Percentiles rank a stretch among this genome's conserved stretches.
Evolutionary conservation across 352 stramenopile genomes (phyloP).

Genomic region (Ophiocytium majus): DNA sequence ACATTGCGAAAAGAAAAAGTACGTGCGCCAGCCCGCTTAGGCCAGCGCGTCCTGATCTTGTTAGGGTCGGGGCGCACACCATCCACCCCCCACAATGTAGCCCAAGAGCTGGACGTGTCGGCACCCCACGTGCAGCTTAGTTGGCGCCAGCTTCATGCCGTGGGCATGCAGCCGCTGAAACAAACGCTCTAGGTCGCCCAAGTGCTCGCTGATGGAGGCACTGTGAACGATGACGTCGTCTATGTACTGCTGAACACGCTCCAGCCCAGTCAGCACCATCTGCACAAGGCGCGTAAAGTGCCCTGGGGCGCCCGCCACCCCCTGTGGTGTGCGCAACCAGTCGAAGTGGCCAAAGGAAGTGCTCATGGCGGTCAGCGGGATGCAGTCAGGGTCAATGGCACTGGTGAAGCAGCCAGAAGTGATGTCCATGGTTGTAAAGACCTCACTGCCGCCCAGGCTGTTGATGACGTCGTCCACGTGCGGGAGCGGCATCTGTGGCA

Average conservation of each 20-base stretch:
- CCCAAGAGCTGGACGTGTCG: not conserved
- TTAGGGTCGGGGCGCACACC: not conserved
- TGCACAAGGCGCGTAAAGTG: not conserved
- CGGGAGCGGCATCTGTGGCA: not conserved
- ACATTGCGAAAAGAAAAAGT: too few relatives aligned
- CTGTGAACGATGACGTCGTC: constrained; percentile 17
- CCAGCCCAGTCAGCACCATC: not conserved
- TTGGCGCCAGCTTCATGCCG: not conserved
- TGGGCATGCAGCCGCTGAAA: not conserved
- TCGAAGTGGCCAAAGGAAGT: not conserved
- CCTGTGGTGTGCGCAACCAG: not conserved
- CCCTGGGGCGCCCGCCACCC: not conserved
- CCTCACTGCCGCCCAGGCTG: not conserved
- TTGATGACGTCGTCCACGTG: not conserved
- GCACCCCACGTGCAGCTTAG: not conserved
- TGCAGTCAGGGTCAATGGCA: not conserved
- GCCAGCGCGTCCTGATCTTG: too few relatives aligned
- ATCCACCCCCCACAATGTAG: not conserved
- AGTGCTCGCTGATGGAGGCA: not conserved
- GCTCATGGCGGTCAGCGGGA: not conserved
- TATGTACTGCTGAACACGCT: not conserved
- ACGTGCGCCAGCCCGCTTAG: too few relatives aligned
- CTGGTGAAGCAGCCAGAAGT: not conserved
- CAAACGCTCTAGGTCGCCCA: not conserved
- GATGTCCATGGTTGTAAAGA: not conserved